phyloP scores from a whole-genome alignment of 768 basidiomycete genomes.

The Phanerochaete carnosa region DNA sequence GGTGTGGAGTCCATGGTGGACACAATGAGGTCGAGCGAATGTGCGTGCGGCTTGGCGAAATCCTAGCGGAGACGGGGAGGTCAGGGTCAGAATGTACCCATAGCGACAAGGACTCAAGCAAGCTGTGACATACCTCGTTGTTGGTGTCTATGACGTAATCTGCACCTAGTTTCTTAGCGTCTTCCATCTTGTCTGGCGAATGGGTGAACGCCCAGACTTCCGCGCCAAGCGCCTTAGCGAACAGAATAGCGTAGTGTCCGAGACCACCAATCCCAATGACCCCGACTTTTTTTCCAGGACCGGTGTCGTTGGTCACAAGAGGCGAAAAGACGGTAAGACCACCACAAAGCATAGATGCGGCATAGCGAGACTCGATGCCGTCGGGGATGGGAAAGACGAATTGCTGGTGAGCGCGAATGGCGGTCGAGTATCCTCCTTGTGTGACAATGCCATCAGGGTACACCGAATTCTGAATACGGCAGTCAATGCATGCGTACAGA shows the following conservation, averaged over 20 bases:
- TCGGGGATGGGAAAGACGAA: constrained; percentile 61
- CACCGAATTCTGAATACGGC: constrained; percentile 21
- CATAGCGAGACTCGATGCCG: constrained; percentile 44
- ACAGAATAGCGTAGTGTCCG: constrained; percentile 38
- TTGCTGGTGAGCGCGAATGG: constrained; percentile 40
- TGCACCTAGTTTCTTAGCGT: constrained; percentile 57
- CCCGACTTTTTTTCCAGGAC: constrained; percentile 63
- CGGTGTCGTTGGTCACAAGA: constrained; percentile 47
- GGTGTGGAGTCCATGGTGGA: constrained; percentile 21
- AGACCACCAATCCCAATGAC: constrained; percentile 65
- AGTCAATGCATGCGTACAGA: neutral
- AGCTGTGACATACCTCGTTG: constrained; percentile 22
- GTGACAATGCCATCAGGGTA: constrained; percentile 38
- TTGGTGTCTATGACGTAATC: constrained; percentile 48
- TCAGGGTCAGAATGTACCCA: neutral
- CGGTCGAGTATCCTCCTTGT: constrained; percentile 46
- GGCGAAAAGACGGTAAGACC: constrained; percentile 64
- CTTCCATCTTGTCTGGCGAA: constrained; percentile 47
- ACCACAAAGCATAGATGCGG: constrained; percentile 63
- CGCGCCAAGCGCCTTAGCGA: constrained; percentile 52
- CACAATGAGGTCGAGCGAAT: constrained; percentile 50
- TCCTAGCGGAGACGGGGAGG: constrained; percentile 19
- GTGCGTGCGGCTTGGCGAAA: constrained; percentile 32
- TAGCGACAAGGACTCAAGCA: neutral
- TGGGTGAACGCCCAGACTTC: constrained; percentile 60